phyloP scores from a whole-genome alignment of 2,329 filamentous ascomycete species.

The Tolypocladium tundrense region DNA sequence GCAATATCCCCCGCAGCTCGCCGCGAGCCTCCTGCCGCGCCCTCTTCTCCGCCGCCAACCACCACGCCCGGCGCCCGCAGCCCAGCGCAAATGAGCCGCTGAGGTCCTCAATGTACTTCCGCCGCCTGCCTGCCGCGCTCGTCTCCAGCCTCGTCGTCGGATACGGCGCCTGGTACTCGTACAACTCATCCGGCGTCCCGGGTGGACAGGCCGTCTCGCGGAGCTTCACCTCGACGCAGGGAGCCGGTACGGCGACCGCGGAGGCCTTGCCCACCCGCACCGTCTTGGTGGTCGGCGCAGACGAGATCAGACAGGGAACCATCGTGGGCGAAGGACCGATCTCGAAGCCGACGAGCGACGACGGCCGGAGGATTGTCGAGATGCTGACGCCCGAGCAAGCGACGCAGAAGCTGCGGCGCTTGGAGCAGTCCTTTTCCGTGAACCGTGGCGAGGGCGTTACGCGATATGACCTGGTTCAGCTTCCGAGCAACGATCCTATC shows the following conservation, averaged over 20 bases:
- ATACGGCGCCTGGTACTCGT: conserved; percentile 68
- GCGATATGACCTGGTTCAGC: conserved; percentile 87
- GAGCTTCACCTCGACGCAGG: conserved; percentile 30
- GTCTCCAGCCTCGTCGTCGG: conserved; percentile 59
- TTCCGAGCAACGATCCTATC: conserved; percentile 94
- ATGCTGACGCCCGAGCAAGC: conserved; percentile 96
- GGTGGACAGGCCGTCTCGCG: conserved; percentile 24
- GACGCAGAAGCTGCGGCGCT: conserved; percentile 75
- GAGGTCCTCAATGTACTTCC: conserved; percentile 65
- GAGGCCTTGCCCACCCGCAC: conserved; percentile 44
- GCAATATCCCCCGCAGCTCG: conserved; percentile 38
- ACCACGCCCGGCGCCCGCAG: conserved; percentile 16
- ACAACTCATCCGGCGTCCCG: conserved; percentile 34
- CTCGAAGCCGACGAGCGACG: conserved; percentile 77
- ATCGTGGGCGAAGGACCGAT: conserved; percentile 79
- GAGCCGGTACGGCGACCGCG: conserved; percentile 11
- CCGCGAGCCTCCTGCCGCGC: conserved; percentile 24
- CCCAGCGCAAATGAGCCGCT: conserved; percentile 40
- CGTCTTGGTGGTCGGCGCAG: conserved; percentile 80
- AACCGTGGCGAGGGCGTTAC: conserved; percentile 84
- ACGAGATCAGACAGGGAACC: conserved; percentile 80
- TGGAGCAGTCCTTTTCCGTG: conserved; percentile 86
- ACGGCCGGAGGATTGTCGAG: conserved; percentile 77
- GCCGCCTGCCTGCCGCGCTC: conserved; percentile 55
- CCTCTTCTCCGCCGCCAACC: conserved; percentile 17